Evolutionary conservation across 2,329 filamentous ascomycete genomes (phyloP).

Genomic region (Alternaria dauci): DNA sequence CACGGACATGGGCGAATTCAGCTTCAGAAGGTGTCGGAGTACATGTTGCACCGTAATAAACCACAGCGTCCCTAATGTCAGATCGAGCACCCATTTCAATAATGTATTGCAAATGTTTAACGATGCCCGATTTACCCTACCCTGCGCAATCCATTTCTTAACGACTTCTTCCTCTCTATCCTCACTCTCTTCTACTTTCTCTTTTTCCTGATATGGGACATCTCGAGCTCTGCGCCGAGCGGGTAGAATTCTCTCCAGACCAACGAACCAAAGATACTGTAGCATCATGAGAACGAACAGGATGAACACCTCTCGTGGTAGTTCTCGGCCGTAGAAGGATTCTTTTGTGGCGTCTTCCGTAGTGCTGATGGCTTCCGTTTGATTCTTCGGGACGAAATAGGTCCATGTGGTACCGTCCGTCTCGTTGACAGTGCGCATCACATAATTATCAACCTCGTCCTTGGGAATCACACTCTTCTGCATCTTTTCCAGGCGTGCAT

Average conservation of each 20-base stretch:
- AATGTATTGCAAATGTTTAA: conserved; percentile 29
- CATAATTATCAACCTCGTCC: neutral
- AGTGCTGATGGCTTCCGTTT: neutral
- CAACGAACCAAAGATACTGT: conserved; percentile 25
- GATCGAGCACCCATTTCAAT: conserved; percentile 24
- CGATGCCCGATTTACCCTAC: conserved; percentile 21
- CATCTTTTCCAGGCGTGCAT: neutral
- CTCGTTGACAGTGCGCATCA: neutral
- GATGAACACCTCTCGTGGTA: conserved; percentile 15
- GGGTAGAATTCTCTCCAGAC: conserved; percentile 21
- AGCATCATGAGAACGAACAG: conserved; percentile 7
- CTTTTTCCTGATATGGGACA: neutral
- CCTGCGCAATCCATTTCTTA: conserved; percentile 29
- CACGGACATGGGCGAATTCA: conserved; percentile 7
- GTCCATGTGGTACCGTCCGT: neutral
- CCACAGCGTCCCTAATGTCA: conserved; percentile 20
- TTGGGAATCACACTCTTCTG: neutral
- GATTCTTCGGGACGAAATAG: neutral
- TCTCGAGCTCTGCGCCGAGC: conserved; percentile 13
- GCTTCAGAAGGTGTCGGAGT: conserved; percentile 8
- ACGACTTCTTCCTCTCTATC: conserved; percentile 28
- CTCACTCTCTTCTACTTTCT: conserved; percentile 16
- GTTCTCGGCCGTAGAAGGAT: conserved; percentile 13
- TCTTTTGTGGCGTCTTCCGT: neutral
- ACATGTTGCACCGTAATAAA: conserved; percentile 6